phyloP scores from a whole-genome alignment of 2,329 filamentous ascomycete species.

The Hypoxylon sp. region DNA sequence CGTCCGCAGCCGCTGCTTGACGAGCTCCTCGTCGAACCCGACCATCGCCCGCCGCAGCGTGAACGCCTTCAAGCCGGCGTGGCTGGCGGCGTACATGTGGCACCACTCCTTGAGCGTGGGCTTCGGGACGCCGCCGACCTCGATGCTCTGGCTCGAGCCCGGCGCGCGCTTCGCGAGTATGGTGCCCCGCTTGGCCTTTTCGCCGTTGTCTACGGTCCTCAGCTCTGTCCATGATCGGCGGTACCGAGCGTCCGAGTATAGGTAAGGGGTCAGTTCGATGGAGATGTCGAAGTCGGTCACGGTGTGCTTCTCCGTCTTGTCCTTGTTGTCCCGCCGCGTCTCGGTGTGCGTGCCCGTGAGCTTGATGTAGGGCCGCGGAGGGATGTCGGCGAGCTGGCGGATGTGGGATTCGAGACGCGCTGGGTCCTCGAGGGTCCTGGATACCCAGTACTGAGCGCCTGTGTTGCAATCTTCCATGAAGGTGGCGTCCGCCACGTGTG shows the following conservation, averaged over 20 bases:
- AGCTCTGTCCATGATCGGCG: slow-evolving; percentile 58
- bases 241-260: slow-evolving; percentile 60
- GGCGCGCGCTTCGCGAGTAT: slow-evolving; percentile 57
- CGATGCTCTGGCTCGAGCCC: slow-evolving; percentile 57
- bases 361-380: slow-evolving; percentile 65
- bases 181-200: slow-evolving; percentile 74
- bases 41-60: slow-evolving; percentile 63
- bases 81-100: slow-evolving; percentile 71
- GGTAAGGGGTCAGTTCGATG: slow-evolving; percentile 69
- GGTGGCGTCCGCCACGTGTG: slow-evolving; percentile 33
- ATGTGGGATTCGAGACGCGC: slow-evolving; percentile 60
- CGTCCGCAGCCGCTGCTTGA: slow-evolving; percentile 65
- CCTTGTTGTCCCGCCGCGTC: slow-evolving; percentile 55
- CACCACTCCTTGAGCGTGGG: slow-evolving; percentile 71
- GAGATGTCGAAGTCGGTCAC: slow-evolving; percentile 70
- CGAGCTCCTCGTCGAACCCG: slow-evolving; percentile 69
- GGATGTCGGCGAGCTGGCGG: slow-evolving; percentile 56
- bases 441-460: slow-evolving; percentile 58
- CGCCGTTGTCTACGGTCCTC: slow-evolving; percentile 66
- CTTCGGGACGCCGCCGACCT: slow-evolving; percentile 55
- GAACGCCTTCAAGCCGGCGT: slow-evolving; percentile 68
- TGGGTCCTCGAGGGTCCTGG: slow-evolving; percentile 59
- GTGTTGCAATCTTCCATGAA: slow-evolving; percentile 49
- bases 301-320: slow-evolving; percentile 59
- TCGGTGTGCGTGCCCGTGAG: slow-evolving; percentile 66